Conservation (phyloP, 2,329 filamentous ascomycete species). For the Hyphodiscus sp. region DNA sequence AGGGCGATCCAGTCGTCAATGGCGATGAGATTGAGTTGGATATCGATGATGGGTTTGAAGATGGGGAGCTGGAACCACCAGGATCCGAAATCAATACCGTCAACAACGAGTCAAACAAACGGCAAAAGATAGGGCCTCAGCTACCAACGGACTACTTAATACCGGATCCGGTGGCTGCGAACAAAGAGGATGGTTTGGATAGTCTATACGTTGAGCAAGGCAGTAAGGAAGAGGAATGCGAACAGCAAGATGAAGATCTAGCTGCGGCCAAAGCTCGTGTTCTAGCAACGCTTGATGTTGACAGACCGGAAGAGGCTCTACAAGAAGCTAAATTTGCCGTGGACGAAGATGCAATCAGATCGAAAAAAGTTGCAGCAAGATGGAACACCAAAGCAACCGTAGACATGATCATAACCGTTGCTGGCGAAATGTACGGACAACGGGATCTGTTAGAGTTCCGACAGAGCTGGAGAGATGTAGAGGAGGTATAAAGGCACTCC, state of each 20-base stretch:
- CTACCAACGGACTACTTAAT: neutral
- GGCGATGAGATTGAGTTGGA: conserved; percentile 14
- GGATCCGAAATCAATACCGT: neutral
- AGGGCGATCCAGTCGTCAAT: conserved; percentile 23
- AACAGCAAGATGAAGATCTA: neutral
- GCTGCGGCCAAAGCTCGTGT: conserved; percentile 40
- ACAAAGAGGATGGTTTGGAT: neutral
- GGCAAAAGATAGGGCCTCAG: neutral
- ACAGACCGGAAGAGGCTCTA: neutral
- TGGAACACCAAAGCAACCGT: conserved; percentile 56
- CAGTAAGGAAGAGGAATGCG: neutral
- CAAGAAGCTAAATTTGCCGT: neutral
- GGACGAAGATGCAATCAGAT: neutral
- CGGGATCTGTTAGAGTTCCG: conserved; percentile 74
- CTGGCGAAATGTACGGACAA: conserved; percentile 86
- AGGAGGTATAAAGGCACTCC: neutral
- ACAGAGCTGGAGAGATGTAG: conserved; percentile 40
- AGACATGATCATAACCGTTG: conserved; percentile 86
- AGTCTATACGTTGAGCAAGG: neutral
- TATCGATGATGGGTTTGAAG: neutral
- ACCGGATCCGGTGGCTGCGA: neutral
- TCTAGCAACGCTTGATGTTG: conserved; percentile 19
- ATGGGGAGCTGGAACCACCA: neutral
- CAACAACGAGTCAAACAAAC: neutral
- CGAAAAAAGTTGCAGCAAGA: conserved; percentile 19